A percentile compares a stretch with the other conserved stretches of the same genome.
These are phyloP conservation scores for Dictyophora rubrovolvata DNA, from an alignment of 768 basidiomycete genomes.

Conservation along the genomic window DNA sequence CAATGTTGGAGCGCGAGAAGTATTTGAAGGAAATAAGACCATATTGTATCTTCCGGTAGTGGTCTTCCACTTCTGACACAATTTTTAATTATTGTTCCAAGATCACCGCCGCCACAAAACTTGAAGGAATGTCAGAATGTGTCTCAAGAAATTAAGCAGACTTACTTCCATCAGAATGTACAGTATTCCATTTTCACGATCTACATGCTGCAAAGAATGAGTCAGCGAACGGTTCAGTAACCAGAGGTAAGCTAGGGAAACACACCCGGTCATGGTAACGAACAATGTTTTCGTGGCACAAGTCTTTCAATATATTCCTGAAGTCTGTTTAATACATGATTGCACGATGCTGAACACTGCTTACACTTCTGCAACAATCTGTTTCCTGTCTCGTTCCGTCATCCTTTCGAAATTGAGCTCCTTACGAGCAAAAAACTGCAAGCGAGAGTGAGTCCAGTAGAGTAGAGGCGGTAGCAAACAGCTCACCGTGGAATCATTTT, in stretches of 20 bases:
- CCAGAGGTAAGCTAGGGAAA: background rate
- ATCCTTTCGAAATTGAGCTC: conserved; percentile 97
- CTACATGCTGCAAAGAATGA: conserved; percentile 46
- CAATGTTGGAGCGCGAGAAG: conserved; percentile 84
- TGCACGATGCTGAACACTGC: conserved; percentile 22
- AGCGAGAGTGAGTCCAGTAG: background rate
- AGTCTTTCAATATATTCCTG: conserved; percentile 93
- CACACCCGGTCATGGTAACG: conserved; percentile 76
- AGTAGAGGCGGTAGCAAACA: conserved; percentile 4
- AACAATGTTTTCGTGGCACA: conserved; percentile 93
- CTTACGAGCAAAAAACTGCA: conserved; percentile 76
- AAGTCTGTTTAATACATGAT: background rate
- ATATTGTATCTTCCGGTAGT: conserved; percentile 86
- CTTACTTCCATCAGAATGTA: conserved; percentile 91
- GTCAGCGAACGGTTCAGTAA: conserved; percentile 13
- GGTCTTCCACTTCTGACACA: conserved; percentile 56
- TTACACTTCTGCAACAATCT: conserved; percentile 96
- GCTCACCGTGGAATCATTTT: conserved; percentile 70
- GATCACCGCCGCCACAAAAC: conserved; percentile 95
- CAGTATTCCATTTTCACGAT: conserved; percentile 80
- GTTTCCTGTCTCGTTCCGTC: conserved; percentile 91
- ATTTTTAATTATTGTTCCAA: conserved; percentile 79
- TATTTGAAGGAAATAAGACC: conserved; percentile 94
- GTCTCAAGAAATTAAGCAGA: background rate
- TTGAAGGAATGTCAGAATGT: conserved; percentile 7